Percentiles rank a stretch among this genome's conserved stretches.
These are phyloP conservation scores for Emergomyces orientalis DNA, from an alignment of 2,329 filamentous ascomycete genomes.

Conservation along the genomic window DNA sequence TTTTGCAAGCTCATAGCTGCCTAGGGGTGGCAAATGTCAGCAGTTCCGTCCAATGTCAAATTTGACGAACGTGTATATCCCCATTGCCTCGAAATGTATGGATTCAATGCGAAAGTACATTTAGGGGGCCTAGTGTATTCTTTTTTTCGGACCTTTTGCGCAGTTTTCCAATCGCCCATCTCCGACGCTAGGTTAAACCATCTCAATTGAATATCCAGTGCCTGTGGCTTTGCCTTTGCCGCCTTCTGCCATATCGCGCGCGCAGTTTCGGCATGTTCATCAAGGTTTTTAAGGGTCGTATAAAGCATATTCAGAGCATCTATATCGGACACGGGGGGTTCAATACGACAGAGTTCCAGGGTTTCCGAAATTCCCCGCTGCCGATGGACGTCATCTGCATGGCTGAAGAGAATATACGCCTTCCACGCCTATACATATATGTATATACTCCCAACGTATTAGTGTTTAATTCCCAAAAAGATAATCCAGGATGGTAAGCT, in stretches of 20 bases:
- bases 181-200: conserved; percentile 39
- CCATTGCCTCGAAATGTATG: background rate
- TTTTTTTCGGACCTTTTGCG: conserved; percentile 37
- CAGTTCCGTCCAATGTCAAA: conserved; percentile 12
- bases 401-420: conserved; percentile 33
- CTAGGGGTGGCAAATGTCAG: conserved; percentile 24
- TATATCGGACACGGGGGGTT: conserved; percentile 36
- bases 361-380: conserved; percentile 37
- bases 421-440: conserved; percentile 32
- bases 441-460: background rate
- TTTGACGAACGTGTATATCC: background rate
- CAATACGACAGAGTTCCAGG: conserved; percentile 34
- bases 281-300: conserved; percentile 30
- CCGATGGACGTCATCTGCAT: conserved; percentile 34
- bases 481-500: background rate
- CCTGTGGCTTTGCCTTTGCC: conserved; percentile 36
- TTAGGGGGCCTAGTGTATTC: background rate
- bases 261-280: conserved; percentile 27
- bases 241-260: conserved; percentile 40
- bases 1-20: conserved; percentile 43
- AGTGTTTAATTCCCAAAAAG: background rate
- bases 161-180: conserved; percentile 37
- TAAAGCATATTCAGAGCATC: conserved; percentile 38
- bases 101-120: background rate
- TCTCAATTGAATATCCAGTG: conserved; percentile 35